A percentile compares a stretch with the other conserved stretches of the same genome.
phyloP scores from a whole-genome alignment of 2,329 filamentous ascomycete species.

The Colletotrichum graminicola region DNA sequence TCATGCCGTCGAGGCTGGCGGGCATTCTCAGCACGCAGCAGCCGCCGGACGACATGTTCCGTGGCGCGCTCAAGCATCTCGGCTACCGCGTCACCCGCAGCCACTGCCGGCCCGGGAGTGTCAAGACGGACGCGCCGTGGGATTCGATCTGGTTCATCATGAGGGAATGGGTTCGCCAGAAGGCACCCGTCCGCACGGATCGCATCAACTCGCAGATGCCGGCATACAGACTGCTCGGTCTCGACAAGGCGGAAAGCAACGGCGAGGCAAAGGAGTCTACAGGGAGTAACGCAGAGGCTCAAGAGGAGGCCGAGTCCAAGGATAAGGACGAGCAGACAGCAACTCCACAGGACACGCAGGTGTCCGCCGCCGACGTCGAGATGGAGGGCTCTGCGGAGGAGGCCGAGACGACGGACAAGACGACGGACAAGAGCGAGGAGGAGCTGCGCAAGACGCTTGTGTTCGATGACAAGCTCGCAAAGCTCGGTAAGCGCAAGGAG shows the following conservation, averaged over 20 bases:
- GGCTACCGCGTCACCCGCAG: slow-evolving; percentile 88
- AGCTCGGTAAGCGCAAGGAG: slow-evolving; percentile 77
- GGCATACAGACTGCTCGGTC: slow-evolving; percentile 76
- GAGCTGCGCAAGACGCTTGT: slow-evolving; percentile 69
- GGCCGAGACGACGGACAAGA: slow-evolving; percentile 41
- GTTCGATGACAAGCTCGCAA: slow-evolving; percentile 85
- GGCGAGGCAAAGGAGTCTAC: slow-evolving; percentile 37
- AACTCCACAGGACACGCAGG: slow-evolving; percentile 43
- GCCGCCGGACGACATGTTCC: slow-evolving; percentile 81
- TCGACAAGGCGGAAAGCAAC: slow-evolving; percentile 52
- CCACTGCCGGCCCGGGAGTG: slow-evolving; percentile 88
- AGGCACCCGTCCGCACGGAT: slow-evolving; percentile 79
- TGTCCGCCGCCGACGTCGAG: slow-evolving; percentile 57
- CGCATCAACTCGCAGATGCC: slow-evolving; percentile 77
- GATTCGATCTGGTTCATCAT: slow-evolving; percentile 91
- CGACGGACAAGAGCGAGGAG: slow-evolving; percentile 33
- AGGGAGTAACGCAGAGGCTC: slow-evolving; percentile 41
- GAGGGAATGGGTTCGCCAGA: slow-evolving; percentile 89
- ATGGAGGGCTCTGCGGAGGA: slow-evolving; percentile 42
- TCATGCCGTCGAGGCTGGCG: slow-evolving; percentile 80
- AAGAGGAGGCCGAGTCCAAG: slow-evolving; percentile 47
- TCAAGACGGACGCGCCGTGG: slow-evolving; percentile 97
- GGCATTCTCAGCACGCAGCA: slow-evolving; percentile 84
- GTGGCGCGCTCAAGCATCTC: slow-evolving; percentile 83
- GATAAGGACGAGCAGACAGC: slow-evolving; percentile 43